A percentile compares a stretch with the other conserved stretches of the same genome.
Evolutionary conservation across 257 asterid species (phyloP).

Genomic region (Solanum bukasovii): DNA sequence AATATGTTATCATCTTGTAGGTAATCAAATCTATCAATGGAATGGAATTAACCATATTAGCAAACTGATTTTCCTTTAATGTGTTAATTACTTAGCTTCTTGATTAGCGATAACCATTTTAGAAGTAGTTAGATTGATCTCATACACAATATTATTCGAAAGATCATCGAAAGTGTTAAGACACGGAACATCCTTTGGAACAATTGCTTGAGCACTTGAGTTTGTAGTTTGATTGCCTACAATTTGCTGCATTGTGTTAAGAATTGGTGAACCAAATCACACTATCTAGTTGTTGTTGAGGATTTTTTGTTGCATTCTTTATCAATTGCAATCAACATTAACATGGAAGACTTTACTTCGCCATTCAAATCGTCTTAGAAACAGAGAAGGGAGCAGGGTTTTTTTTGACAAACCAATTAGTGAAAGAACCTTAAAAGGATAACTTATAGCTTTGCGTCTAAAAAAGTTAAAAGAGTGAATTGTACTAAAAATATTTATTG

Average conservation of each 20-base stretch:
- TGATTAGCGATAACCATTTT: not conserved
- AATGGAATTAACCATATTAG: not conserved
- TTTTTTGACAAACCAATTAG: not conserved
- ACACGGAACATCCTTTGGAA: no score
- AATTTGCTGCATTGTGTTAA: not conserved
- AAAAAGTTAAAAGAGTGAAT: not conserved
- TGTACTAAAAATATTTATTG: no score
- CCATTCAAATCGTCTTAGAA: no score
- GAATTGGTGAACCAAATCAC: no score
- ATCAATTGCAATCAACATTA: not conserved
- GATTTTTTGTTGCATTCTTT: not conserved
- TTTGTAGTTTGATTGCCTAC: not conserved
- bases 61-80: not conserved
- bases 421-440: not conserved
- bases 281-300: no score
- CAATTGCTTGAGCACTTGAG: no score
- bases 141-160: no score
- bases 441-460: not conserved
- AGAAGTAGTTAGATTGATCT: not conserved
- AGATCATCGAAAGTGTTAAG: no score
- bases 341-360: not conserved
- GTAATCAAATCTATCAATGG: not conserved
- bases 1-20: not conserved
- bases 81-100: not conserved
- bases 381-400: rapidly evolving